Evolutionary conservation across 2,329 filamentous ascomycete species (phyloP).

Genomic region (Penicillium sumatraense): DNA sequence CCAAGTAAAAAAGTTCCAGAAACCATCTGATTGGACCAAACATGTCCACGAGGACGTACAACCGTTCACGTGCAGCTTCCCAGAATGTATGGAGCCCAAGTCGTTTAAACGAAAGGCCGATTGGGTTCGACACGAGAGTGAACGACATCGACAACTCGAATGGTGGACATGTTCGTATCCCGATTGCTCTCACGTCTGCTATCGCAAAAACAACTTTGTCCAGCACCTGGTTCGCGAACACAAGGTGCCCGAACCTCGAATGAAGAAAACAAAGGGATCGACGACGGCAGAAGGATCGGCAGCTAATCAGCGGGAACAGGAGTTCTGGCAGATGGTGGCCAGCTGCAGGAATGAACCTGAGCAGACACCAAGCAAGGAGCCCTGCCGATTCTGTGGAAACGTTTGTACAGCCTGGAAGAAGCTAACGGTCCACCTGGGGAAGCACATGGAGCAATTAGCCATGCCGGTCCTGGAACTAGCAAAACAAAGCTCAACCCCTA

Average conservation of each 20-base stretch:
- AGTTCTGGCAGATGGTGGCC: constrained; percentile 78
- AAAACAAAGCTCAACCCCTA: constrained; percentile 41
- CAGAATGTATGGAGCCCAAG: constrained; percentile 79
- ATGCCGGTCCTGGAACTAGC: constrained; percentile 71
- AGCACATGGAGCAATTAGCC: constrained; percentile 92
- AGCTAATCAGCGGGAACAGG: constrained; percentile 35
- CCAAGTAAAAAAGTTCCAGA: constrained; percentile 80
- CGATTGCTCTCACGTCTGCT: constrained; percentile 82
- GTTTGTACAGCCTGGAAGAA: constrained; percentile 87
- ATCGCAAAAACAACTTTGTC: constrained; percentile 87
- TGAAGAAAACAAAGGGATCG: constrained; percentile 70
- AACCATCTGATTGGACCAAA: constrained; percentile 96
- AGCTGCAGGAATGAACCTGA: constrained; percentile 73
- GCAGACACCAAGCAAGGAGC: constrained; percentile 71
- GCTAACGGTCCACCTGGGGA: constrained; percentile 87
- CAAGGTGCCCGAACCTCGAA: constrained; percentile 80
- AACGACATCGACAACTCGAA: constrained; percentile 85
- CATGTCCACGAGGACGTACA: constrained; percentile 93
- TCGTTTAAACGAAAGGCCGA: constrained; percentile 95
- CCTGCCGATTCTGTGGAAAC: constrained; percentile 86
- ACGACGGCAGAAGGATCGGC: constrained; percentile 31
- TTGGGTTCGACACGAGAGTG: constrained; percentile 93
- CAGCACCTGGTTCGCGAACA: constrained; percentile 92
- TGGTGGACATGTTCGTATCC: constrained; percentile 86
- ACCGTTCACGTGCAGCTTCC: constrained; percentile 91